Base-by-base conservation (phyloP, 2,329 filamentous ascomycete genomes). In the Juglanconis sp. region DNA sequence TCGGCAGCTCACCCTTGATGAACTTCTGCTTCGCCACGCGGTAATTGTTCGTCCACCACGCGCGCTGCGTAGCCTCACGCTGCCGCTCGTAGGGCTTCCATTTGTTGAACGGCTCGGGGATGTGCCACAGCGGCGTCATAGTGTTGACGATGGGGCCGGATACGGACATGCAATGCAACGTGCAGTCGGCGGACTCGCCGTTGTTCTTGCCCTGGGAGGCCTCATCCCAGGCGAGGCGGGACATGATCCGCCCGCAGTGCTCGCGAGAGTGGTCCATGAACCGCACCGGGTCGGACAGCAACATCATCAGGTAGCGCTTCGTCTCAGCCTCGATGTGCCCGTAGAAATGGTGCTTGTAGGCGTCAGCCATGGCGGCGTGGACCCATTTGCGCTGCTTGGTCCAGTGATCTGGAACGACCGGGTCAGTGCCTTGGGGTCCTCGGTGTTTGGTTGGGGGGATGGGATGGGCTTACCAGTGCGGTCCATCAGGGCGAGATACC, bases 401-500 rank as follows among this genome's bases (percentile, higher is more conserved):
- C 79, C 79, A 82, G 47, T 68, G 76, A 32, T 81, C 79, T 80
- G 57, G 2, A 2, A 17, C 3, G 48, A 38, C 30, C 11, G 15
- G 7, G 34, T 63, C n/a, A 63, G 57, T 15, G 24, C 36, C 24
- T 17, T 40, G 2, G 5, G 10, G 11, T 59, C 56, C 40, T 5
- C 15, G n/a, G n/a, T 5, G 5, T 56, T 10, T 9, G 3, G 3
- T 15, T 15, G 13, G 3, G 31, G 11, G 9, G 5, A 7, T n/a
- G 24, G 11, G 3, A 35, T 49, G 30, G 42, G 67, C 75, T 66
- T 65, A 80, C 78, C 77, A 63, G 79, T 75, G 15, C 79, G 73
- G 61, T 82, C 79, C 77, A 81, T 81, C 64, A 81, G 67, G 4
- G 79, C 79, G n/a, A 78, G 72, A 63, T 81, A 82, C 2, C 72